Conservation (phyloP, 495 filamentous ascomycete species). For the Penicillium ochrochloron region DNA sequence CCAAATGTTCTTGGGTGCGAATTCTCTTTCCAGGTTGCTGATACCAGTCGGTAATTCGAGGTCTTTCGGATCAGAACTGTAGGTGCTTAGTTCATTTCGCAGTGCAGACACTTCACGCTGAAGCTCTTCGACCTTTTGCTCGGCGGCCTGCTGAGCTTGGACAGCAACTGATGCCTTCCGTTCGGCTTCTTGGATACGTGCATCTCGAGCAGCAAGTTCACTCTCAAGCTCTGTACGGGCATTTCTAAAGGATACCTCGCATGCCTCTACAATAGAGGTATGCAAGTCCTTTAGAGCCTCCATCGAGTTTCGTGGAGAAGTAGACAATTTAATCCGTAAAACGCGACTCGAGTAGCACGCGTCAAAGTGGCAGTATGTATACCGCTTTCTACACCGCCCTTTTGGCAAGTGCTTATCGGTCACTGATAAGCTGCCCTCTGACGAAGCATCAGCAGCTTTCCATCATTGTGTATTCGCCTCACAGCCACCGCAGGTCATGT, state of each 20-base stretch:
- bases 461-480: constrained; percentile 11
- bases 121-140: constrained; percentile 30
- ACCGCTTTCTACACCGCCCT: constrained; percentile 19
- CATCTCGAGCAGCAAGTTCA: constrained; percentile 30
- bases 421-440: constrained; percentile 25
- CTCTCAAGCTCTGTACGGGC: constrained; percentile 38
- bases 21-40: constrained; percentile 33
- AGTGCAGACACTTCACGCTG: constrained; percentile 33
- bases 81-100: constrained; percentile 28
- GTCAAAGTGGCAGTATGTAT: constrained; percentile 12
- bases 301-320: constrained; percentile 29
- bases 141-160: constrained; percentile 27
- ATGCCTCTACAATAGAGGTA: constrained; percentile 35
- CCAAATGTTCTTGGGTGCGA: constrained; percentile 35
- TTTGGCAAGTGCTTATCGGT: constrained; percentile 21
- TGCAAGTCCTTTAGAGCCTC: constrained; percentile 46
- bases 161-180: constrained; percentile 26
- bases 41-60: constrained; percentile 13
- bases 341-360: constrained; percentile 19
- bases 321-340: neutral
- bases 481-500: neutral
- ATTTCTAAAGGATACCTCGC: constrained; percentile 37
- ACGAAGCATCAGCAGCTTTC: constrained; percentile 20
- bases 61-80: constrained; percentile 19
- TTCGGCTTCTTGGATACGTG: constrained; percentile 29